A percentile compares a stretch with the other conserved stretches of the same genome.
Evolutionary conservation across 2,329 filamentous ascomycete genomes (phyloP).

Genomic region (Rhynchosporium graminicola): DNA sequence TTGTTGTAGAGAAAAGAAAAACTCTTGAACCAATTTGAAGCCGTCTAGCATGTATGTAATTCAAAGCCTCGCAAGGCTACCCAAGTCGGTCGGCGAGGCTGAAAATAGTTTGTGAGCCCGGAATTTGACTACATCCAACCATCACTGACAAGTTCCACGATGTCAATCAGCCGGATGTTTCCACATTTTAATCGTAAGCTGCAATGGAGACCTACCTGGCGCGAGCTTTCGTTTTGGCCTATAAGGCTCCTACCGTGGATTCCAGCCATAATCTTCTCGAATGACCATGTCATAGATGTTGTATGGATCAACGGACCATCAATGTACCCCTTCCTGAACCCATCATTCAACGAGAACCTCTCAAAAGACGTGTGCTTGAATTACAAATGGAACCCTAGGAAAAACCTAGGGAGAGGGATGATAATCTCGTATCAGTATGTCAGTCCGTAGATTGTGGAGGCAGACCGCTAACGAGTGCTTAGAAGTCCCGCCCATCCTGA

Average conservation of each 20-base stretch:
- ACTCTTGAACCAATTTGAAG: constrained; percentile 1
- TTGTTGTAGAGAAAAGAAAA: constrained; percentile 19
- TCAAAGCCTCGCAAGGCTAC: constrained; percentile 20
- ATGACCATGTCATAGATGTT: constrained; percentile 60
- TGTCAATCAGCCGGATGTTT: constrained; percentile 31
- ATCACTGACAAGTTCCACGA: constrained; percentile 15
- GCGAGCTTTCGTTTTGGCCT: constrained; percentile 47
- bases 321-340: constrained; percentile 78
- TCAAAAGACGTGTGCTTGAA: constrained; percentile 58
- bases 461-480: background rate
- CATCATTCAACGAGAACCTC: constrained; percentile 59
- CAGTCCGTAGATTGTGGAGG: background rate
- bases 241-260: constrained; percentile 61
- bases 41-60: background rate
- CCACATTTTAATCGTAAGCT: constrained; percentile 25
- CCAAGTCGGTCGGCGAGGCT: constrained; percentile 9
- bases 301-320: constrained; percentile 61
- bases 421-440: constrained; percentile 69
- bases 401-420: constrained; percentile 68
- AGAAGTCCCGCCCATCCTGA: constrained; percentile 74
- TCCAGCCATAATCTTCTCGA: constrained; percentile 62
- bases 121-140: background rate
- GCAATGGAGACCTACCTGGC: constrained; percentile 25
- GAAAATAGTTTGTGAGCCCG: background rate
- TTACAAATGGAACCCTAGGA: constrained; percentile 58